These are phyloP conservation scores for Gleditsia sinensis DNA, from an alignment of 306 rosid genomes.

Conservation along the genomic window DNA sequence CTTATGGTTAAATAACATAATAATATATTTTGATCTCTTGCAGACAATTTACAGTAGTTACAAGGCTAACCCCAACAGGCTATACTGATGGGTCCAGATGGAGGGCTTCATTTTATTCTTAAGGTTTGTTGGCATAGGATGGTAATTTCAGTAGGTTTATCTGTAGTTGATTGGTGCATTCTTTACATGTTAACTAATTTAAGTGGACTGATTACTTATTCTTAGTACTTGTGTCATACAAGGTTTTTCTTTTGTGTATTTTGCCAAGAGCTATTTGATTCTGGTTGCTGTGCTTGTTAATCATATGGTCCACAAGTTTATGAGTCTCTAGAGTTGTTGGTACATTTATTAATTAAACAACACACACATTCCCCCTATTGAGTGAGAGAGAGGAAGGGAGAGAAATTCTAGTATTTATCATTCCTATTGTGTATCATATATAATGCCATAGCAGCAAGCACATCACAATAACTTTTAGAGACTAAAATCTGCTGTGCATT, in stretches of 20 bases:
- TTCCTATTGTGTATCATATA: not conserved
- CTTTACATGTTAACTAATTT: not conserved
- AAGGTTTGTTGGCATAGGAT: constrained; percentile 42
- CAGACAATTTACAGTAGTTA: too few species aligned
- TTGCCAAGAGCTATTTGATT: not conserved
- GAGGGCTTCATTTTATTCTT: constrained; percentile 31
- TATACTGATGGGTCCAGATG: too few species aligned
- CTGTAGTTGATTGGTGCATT: not conserved
- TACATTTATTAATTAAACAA: not conserved
- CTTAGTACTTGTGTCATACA: not conserved
- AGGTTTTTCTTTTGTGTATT: not conserved
- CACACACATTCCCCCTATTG: not conserved
- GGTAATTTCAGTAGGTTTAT: not conserved
- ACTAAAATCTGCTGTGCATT: not conserved
- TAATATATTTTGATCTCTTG: too few species aligned
- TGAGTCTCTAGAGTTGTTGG: not conserved
- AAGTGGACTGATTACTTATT: too few species aligned
- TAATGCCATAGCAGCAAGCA: not conserved
- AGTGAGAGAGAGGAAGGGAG: not conserved
- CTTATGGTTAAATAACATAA: too few species aligned
- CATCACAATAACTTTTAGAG: not conserved
- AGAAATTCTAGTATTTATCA: not conserved
- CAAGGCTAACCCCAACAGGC: too few species aligned
- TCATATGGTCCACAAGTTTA: not conserved
- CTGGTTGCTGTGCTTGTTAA: not conserved